Conservation (phyloP, 2,329 filamentous ascomycete genomes). For the Aspergillus brunneoviolaceus region DNA sequence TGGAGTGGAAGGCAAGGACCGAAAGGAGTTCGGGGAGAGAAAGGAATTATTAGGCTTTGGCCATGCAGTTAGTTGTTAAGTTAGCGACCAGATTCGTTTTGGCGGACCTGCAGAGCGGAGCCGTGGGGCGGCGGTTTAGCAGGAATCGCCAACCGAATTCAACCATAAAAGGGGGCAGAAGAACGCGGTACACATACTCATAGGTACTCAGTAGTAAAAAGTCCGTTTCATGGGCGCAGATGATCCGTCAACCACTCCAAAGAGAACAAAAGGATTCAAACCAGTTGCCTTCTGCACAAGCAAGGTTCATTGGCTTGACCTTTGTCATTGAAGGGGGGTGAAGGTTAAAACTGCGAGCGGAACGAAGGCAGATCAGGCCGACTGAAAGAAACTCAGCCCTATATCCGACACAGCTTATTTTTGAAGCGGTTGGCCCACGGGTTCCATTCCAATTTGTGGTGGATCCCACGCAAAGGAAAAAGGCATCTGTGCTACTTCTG, state of each 20-base stretch:
- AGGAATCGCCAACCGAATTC: slow-evolving; percentile 12
- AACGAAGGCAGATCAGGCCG: not conserved
- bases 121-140: slow-evolving; percentile 16
- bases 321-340: not conserved
- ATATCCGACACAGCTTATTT: slow-evolving; percentile 1
- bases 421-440: slow-evolving; percentile 9
- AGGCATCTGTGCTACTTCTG: not conserved
- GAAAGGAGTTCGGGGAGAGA: slow-evolving; percentile 5
- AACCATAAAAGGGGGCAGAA: not conserved
- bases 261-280: not conserved
- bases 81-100: slow-evolving; percentile 11
- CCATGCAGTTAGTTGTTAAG: slow-evolving; percentile 10
- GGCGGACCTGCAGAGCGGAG: slow-evolving; percentile 12
- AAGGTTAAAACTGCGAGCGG: not conserved
- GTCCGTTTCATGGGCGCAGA: not conserved
- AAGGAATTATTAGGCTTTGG: slow-evolving; percentile 11
- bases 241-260: not conserved
- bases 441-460: slow-evolving; percentile 7
- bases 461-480: not conserved
- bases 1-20: slow-evolving; percentile 5
- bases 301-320: not conserved
- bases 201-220: not conserved
- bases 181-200: not conserved
- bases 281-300: not conserved
- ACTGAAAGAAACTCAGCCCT: slow-evolving; percentile 2